These are phyloP conservation scores for Mycena vitilis DNA, from an alignment of 768 basidiomycete species.

Conservation along the genomic window DNA sequence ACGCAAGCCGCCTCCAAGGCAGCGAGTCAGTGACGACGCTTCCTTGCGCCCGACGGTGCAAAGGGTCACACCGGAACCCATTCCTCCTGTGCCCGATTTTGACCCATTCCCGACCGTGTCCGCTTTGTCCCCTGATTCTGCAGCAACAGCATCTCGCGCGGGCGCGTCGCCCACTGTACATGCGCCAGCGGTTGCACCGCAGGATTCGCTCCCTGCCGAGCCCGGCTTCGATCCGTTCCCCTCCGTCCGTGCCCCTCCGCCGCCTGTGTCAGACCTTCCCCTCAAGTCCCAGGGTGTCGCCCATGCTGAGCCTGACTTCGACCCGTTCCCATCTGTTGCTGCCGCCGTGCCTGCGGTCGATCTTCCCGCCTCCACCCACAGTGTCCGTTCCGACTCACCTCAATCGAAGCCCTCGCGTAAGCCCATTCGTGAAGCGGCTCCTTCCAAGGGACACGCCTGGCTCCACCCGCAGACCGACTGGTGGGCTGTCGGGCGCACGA, in stretches of 20 bases:
- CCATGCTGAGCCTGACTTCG: too few species aligned
- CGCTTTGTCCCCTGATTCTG: neutral
- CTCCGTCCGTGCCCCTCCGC: neutral
- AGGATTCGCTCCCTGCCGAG: neutral
- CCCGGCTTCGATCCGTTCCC: constrained; percentile 12
- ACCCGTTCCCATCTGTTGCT: neutral
- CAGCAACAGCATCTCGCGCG: neutral
- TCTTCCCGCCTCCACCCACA: neutral
- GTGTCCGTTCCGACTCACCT: neutral
- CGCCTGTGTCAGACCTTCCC: too few species aligned
- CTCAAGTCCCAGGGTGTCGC: too few species aligned
- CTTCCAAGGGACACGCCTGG: too few species aligned
- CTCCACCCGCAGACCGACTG: constrained; percentile 4
- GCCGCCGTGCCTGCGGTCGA: neutral
- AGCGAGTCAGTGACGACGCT: too few species aligned
- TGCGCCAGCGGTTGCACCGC: neutral
- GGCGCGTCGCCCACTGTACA: neutral
- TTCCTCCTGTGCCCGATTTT: constrained; percentile 2
- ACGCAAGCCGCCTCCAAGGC: neutral
- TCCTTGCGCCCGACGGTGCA: neutral
- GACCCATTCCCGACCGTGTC: neutral
- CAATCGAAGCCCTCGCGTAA: neutral
- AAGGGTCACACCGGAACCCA: neutral
- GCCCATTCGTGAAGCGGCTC: too few species aligned
- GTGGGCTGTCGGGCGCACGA: constrained; percentile 20